Evolutionary conservation across 768 basidiomycete genomes (phyloP).

Genomic region (Tricholoma saponaceum): DNA sequence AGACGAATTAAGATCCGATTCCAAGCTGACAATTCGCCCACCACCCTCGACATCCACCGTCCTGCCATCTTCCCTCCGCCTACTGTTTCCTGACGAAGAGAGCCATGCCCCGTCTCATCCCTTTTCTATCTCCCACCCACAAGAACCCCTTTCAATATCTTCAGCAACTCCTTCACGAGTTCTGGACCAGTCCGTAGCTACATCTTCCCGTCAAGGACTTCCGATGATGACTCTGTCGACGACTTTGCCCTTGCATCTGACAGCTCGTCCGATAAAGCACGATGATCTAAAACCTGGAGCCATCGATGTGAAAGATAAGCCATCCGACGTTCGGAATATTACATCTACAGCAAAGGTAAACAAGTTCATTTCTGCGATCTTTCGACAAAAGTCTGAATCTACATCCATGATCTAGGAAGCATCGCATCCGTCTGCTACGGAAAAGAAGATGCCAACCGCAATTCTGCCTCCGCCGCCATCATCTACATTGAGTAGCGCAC

Average conservation of each 20-base stretch:
- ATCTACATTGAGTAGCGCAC: neutral
- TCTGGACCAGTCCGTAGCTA: neutral
- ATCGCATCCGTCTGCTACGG: neutral
- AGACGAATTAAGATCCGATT: slow-evolving; percentile 16
- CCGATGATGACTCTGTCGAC: neutral
- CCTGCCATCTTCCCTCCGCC: slow-evolving; percentile 74
- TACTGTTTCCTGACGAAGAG: slow-evolving; percentile 65
- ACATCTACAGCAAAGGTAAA: neutral
- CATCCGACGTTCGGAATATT: neutral
- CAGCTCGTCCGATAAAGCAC: neutral
- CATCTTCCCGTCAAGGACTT: neutral
- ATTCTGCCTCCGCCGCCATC: neutral
- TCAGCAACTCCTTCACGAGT: neutral
- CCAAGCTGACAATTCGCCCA: slow-evolving; percentile 38
- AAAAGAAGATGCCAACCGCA: neutral
- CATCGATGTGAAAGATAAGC: neutral
- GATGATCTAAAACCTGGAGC: neutral
- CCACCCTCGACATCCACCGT: slow-evolving; percentile 42
- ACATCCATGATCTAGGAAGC: neutral
- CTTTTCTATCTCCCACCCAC: neutral
- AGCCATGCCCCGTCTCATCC: neutral
- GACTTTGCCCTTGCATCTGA: neutral
- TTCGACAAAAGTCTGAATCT: neutral
- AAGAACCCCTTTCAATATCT: neutral
- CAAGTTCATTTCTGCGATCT: neutral